phyloP scores from a whole-genome alignment of 2,329 filamentous ascomycete species.

The Byssoonygena ceratinophila region DNA sequence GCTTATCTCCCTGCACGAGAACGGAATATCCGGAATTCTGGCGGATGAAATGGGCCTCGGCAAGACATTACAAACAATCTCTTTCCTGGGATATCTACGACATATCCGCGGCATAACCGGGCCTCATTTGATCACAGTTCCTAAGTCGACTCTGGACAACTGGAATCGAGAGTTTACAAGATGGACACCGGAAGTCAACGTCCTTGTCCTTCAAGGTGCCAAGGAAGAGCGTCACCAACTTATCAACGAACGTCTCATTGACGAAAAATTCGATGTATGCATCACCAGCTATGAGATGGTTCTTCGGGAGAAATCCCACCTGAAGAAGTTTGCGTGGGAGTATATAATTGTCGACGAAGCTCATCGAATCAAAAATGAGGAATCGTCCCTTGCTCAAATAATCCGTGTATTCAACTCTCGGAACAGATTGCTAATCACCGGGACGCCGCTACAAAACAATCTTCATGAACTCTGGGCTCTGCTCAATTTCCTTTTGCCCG shows the following conservation, averaged over 20 bases:
- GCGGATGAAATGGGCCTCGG: conserved; percentile 98
- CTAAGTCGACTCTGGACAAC: conserved; percentile 96
- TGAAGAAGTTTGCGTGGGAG: conserved; percentile 98
- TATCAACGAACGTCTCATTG: conserved; percentile 82
- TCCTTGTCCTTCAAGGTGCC: conserved; percentile 83
- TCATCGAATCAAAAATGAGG: conserved; percentile 98
- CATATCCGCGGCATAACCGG: conserved; percentile 83
- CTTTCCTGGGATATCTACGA: conserved; percentile 87
- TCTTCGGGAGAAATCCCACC: conserved; percentile 78
- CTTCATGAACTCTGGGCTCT: conserved; percentile 95
- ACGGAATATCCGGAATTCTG: conserved; percentile 94
- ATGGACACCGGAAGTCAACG: conserved; percentile 94
- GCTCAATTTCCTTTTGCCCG: conserved; percentile 92
- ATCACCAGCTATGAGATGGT: conserved; percentile 99
- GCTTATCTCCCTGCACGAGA: conserved; percentile 95
- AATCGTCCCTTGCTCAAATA: conserved; percentile 91
- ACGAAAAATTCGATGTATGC: conserved; percentile 94
- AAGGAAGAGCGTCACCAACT: conserved; percentile 85
- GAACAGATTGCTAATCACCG: conserved; percentile 89
- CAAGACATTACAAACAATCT: conserved; percentile 95
- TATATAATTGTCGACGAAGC: conserved; percentile 99
- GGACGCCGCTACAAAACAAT: conserved; percentile 95
- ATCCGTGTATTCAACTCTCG: conserved; percentile 93
- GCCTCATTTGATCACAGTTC: conserved; percentile 82
- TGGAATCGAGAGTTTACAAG: conserved; percentile 90